Percentiles rank a stretch among this genome's conserved stretches.
Conservation (phyloP, 306 rosid species). For the Quercus parvula region DNA sequence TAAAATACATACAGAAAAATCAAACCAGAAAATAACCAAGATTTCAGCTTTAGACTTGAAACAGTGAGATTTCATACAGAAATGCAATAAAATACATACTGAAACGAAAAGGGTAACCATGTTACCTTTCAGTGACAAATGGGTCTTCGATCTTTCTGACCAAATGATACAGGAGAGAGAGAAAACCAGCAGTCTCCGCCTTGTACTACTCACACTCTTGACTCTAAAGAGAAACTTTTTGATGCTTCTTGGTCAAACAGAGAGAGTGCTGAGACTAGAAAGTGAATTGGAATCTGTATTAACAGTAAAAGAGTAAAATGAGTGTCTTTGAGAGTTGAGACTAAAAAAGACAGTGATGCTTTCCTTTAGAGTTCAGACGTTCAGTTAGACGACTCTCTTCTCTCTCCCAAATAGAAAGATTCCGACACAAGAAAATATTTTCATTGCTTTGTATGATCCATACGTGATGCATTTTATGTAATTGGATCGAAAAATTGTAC, state of each 20-base stretch:
- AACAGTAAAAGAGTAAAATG: not conserved
- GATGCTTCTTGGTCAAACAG: not conserved
- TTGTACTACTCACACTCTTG: not conserved
- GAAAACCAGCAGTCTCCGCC: not conserved
- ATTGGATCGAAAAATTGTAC: not conserved
- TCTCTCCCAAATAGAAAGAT: conserved; percentile 7
- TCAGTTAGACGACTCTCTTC: not conserved
- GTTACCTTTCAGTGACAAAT: conserved; percentile 16
- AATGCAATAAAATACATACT: not conserved
- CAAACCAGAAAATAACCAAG: conserved; percentile 20
- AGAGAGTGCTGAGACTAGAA: not conserved
- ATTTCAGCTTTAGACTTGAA: conserved; percentile 19
- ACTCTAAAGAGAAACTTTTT: not conserved
- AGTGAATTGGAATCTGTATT: not conserved
- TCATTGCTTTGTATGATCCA: not conserved
- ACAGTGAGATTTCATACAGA: conserved; percentile 1
- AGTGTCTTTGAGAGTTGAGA: not conserved
- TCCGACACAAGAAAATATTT: conserved; percentile 1
- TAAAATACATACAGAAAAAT: not conserved
- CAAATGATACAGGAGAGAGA: not conserved
- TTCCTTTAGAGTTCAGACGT: not conserved
- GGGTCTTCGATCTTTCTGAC: conserved; percentile 12
- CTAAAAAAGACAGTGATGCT: not conserved
- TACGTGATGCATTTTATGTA: not conserved
- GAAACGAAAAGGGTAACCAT: not conserved